Evolutionary conservation across 208 protist species (phyloP).

Genomic region (Trypanosoma melophagium): DNA sequence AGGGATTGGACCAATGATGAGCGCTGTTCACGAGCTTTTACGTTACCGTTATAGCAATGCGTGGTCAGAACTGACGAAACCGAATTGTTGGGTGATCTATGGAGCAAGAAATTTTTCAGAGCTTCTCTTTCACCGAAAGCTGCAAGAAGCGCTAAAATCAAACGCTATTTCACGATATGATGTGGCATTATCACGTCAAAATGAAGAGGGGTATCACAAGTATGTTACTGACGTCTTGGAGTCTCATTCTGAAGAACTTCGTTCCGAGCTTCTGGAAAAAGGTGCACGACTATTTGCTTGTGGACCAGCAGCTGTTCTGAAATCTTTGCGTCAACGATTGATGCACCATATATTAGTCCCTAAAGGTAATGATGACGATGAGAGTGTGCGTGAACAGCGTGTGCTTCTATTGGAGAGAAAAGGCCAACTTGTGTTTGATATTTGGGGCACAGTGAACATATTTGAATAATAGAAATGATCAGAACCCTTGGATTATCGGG

Average conservation of each 20-base stretch:
- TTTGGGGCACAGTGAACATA: conserved; percentile 67
- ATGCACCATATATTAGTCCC: conserved; percentile 47
- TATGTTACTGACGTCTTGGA: conserved; percentile 72
- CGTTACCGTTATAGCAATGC: conserved; percentile 22
- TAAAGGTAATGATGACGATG: conserved; percentile 65
- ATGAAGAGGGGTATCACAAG: conserved; percentile 12
- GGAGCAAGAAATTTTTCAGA: conserved; percentile 55
- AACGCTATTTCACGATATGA: conserved; percentile 63
- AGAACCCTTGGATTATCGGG: background rate
- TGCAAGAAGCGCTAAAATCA: conserved; percentile 37
- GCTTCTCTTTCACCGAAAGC: conserved; percentile 67
- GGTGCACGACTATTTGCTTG: conserved; percentile 64
- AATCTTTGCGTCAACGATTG: conserved; percentile 48
- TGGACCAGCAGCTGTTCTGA: conserved; percentile 56
- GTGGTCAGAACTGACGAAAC: conserved; percentile 8
- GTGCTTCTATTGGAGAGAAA: conserved; percentile 54
- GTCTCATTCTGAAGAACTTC: conserved; percentile 29
- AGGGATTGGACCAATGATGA: conserved; percentile 78
- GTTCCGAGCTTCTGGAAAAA: conserved; percentile 31
- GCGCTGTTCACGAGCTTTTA: conserved; percentile 57
- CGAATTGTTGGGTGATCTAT: conserved; percentile 73
- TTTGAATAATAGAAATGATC: conserved; percentile 33
- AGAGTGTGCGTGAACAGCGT: conserved; percentile 68
- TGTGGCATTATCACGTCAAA: conserved; percentile 52
- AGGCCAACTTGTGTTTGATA: conserved; percentile 66